Evolutionary conservation across 257 asterid genomes (phyloP).

Genomic region (Petunia axillaris): DNA sequence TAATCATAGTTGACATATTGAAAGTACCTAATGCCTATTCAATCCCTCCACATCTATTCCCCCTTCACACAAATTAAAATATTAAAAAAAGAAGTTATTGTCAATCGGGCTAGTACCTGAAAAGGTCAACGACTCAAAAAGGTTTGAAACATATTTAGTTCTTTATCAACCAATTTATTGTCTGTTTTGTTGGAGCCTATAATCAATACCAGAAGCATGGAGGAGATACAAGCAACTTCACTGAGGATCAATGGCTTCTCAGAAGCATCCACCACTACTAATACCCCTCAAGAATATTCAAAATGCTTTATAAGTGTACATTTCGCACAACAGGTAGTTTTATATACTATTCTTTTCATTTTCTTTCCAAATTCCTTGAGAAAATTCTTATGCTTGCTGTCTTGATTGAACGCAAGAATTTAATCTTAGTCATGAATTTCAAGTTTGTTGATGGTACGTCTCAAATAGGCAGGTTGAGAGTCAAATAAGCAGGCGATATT

Average conservation of each 20-base stretch:
- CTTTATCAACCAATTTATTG: neutral
- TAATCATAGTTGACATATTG: neutral
- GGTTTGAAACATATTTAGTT: neutral
- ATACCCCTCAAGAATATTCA: neutral
- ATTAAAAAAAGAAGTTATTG: neutral
- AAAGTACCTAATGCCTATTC: neutral
- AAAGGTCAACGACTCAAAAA: slow-evolving; percentile 9
- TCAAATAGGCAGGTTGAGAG: neutral
- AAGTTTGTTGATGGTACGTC: neutral
- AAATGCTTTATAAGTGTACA: neutral
- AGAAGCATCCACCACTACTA: neutral
- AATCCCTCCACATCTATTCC: too few relatives aligned
- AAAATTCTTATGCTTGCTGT: neutral
- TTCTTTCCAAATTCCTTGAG: neutral
- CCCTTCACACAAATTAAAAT: neutral
- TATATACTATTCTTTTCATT: neutral
- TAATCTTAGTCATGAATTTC: neutral
- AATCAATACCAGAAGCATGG: slow-evolving; percentile 8
- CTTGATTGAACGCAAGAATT: neutral
- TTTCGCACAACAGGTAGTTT: neutral
- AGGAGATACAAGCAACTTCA: neutral
- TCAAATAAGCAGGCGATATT: neutral
- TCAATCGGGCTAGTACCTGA: neutral
- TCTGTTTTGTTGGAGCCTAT: neutral
- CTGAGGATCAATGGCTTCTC: neutral